These are phyloP conservation scores for Sugiyamaella americana DNA, from an alignment of 805 yeast genomes.

Conservation along the genomic window DNA sequence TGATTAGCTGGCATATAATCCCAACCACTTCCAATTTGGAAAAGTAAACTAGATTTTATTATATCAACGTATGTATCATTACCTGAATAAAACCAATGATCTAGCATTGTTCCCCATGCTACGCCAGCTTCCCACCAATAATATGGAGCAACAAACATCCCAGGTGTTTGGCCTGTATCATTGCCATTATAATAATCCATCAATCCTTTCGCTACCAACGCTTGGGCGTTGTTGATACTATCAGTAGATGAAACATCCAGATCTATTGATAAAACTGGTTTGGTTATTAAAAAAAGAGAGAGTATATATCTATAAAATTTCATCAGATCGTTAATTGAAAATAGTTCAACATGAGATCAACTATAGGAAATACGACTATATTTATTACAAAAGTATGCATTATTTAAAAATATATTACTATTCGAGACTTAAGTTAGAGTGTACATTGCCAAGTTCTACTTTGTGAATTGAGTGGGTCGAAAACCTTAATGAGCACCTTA, in stretches of 20 bases:
- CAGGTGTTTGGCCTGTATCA: slow-evolving; percentile 67
- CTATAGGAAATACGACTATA: no score
- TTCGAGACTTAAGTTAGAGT: no score
- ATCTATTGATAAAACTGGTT: neutral
- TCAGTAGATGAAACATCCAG: slow-evolving; percentile 33
- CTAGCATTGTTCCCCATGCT: slow-evolving; percentile 84
- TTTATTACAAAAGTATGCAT: no score
- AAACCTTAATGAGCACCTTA: no score
- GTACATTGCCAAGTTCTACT: no score
- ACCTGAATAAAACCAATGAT: slow-evolving; percentile 64
- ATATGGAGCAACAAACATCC: slow-evolving; percentile 84
- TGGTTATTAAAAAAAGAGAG: neutral
- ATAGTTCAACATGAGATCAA: no score
- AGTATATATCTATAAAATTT: no score
- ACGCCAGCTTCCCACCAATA: slow-evolving; percentile 99
- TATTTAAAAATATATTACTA: no score
- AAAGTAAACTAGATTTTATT: slow-evolving; percentile 56
- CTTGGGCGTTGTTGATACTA: slow-evolving; percentile 47
- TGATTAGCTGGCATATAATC: slow-evolving; percentile 86
- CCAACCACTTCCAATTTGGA: slow-evolving; percentile 67
- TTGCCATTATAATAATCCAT: slow-evolving; percentile 64
- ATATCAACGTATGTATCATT: slow-evolving; percentile 59
- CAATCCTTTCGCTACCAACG: slow-evolving; percentile 51
- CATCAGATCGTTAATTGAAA: no score
- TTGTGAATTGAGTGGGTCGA: no score